Conservation (phyloP, 345 rosid species). For the Leavenworthia alabamica region DNA sequence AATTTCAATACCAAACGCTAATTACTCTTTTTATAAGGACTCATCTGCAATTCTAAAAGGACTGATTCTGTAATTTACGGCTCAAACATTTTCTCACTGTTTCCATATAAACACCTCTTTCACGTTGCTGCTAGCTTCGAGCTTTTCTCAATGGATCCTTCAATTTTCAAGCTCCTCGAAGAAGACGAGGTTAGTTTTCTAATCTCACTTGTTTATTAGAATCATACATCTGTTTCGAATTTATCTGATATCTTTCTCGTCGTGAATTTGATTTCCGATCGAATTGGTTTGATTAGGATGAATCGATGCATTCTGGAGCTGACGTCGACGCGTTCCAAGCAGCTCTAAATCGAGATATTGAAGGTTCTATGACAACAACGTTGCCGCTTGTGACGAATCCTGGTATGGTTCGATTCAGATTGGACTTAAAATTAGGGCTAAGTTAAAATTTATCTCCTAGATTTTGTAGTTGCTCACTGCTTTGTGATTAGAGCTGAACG, state of each 20-base stretch:
- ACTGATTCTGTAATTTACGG: not conserved
- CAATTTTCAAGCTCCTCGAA: conserved; percentile 81
- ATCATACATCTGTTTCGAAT: not conserved
- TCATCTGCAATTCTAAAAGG: not conserved
- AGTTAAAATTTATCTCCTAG: not conserved
- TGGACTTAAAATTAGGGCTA: no score
- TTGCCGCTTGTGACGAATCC: conserved; percentile 44
- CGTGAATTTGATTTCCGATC: conserved; percentile 10
- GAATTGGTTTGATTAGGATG: conserved; percentile 48
- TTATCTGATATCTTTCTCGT: not conserved
- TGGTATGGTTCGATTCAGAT: conserved; percentile 29
- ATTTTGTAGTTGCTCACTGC: not conserved
- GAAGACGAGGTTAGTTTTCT: conserved; percentile 73
- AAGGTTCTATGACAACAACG: conserved; percentile 52
- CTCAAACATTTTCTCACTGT: not conserved
- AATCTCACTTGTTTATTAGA: not conserved
- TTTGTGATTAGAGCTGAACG: not conserved
- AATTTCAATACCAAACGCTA: no score
- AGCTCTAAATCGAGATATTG: conserved; percentile 79
- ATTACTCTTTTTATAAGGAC: no score
- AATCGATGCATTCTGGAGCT: conserved; percentile 94
- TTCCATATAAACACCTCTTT: not conserved
- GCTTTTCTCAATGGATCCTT: conserved; percentile 59
- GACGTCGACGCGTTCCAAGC: conserved; percentile 95
- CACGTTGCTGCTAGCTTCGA: not conserved